phyloP scores from a whole-genome alignment of 2,329 filamentous ascomycete genomes.

The Trichoderma koningii region DNA sequence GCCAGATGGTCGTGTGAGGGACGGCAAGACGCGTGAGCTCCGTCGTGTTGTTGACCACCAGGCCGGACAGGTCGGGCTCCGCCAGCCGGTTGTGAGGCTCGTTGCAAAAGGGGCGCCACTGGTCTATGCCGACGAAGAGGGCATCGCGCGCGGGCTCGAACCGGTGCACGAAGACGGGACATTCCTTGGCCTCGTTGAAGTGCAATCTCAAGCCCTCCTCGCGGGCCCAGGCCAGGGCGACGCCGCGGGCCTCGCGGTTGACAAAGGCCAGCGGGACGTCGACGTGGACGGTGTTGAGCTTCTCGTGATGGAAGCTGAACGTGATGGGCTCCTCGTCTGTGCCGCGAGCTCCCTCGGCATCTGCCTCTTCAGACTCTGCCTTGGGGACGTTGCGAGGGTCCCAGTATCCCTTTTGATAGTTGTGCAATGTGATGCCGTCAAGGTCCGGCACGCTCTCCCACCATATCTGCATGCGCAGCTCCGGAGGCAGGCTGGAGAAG shows the following conservation, averaged over 20 bases:
- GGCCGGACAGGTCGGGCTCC: background rate
- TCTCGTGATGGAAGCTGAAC: background rate
- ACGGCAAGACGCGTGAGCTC: background rate
- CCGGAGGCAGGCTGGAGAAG: background rate
- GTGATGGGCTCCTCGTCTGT: background rate
- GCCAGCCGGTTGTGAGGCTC: background rate
- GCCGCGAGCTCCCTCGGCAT: background rate
- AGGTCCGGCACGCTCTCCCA: background rate
- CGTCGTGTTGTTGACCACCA: background rate
- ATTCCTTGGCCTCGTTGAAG: background rate
- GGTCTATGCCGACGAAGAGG: background rate
- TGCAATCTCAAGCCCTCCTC: background rate
- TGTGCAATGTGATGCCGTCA: constrained; percentile 4
- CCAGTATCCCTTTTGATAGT: constrained; percentile 3
- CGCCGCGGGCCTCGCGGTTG: constrained; percentile 5
- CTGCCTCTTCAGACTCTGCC: no score
- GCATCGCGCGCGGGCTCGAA: background rate
- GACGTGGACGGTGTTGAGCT: background rate
- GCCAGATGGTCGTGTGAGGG: background rate
- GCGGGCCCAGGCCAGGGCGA: background rate
- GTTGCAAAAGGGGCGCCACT: background rate
- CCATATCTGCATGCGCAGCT: constrained; percentile 12
- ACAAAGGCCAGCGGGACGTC: background rate
- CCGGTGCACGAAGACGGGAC: background rate
- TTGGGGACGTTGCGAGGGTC: background rate